phyloP scores from a whole-genome alignment of 2,329 filamentous ascomycete genomes.

The Sporothrix sp. region DNA sequence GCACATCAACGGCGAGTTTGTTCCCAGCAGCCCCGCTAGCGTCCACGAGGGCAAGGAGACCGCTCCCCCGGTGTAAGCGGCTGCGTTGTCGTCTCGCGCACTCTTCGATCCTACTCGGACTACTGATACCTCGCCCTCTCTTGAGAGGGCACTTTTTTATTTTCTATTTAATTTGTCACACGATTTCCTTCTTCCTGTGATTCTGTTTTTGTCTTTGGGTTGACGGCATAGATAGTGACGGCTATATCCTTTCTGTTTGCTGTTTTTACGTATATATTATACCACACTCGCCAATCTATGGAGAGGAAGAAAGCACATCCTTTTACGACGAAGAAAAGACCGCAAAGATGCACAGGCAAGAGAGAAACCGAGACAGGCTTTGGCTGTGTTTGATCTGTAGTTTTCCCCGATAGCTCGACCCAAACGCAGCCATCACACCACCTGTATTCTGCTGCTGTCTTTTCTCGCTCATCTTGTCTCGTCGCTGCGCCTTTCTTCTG shows the following conservation, averaged over 20 bases:
- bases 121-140: neutral
- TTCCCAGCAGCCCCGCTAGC: slow-evolving; percentile 9
- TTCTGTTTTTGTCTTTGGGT: neutral
- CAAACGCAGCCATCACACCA: neutral
- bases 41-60: slow-evolving; percentile 14
- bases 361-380: neutral
- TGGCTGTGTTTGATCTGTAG: neutral
- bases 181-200: neutral
- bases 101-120: neutral
- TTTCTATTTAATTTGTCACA: neutral
- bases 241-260: neutral
- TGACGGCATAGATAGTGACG: slow-evolving; percentile 11
- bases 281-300: slow-evolving; percentile 7
- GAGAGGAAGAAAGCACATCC: slow-evolving; percentile 3
- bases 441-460: neutral
- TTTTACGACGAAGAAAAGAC: neutral
- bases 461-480: neutral
- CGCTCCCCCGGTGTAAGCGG: neutral
- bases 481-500: neutral
- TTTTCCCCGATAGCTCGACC: neutral
- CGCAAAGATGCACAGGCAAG: neutral
- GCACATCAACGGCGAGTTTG: slow-evolving; percentile 12
- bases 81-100: neutral
- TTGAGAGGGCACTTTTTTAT: neutral
- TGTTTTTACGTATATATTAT: slow-evolving; percentile 9